Percentiles rank a stretch among this genome's conserved stretches.
phyloP scores from a whole-genome alignment of 495 filamentous ascomycete genomes.

The Tuber magnatum region DNA sequence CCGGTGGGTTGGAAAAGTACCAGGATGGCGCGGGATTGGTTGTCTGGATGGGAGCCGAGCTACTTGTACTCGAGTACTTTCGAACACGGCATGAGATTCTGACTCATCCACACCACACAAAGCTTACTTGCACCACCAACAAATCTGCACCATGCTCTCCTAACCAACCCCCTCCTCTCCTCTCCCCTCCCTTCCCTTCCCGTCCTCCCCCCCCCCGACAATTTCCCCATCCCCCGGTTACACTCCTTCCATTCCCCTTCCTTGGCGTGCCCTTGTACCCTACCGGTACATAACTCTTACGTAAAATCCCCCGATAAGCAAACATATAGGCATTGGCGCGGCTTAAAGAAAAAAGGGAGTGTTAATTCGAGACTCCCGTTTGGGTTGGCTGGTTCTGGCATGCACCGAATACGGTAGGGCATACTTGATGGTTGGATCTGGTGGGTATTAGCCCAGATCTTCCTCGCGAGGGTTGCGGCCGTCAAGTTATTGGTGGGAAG shows the following conservation, averaged over 20 bases:
- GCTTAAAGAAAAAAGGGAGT: neutral
- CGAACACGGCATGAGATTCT: neutral
- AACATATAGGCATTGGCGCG: neutral
- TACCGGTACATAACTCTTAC: neutral
- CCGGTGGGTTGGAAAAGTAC: no score
- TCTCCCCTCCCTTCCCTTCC: no score
- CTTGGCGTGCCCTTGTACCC: neutral
- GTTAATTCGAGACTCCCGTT: neutral
- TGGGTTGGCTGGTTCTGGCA: neutral
- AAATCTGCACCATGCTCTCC: neutral
- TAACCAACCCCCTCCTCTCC: neutral
- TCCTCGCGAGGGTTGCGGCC: neutral
- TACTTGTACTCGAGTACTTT: no score
- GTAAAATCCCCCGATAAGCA: slow-evolving; percentile 4
- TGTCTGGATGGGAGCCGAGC: neutral
- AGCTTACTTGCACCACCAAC: neutral
- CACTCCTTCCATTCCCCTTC: neutral
- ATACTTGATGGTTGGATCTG: neutral
- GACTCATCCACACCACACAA: neutral
- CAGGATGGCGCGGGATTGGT: neutral
- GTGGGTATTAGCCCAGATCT: neutral
- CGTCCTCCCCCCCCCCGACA: neutral
- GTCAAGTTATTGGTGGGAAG: neutral
- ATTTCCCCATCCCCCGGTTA: neutral
- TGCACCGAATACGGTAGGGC: neutral